Conservation (phyloP, 2,329 filamentous ascomycete species). For the Paraphaeosphaeria sporulosa region DNA sequence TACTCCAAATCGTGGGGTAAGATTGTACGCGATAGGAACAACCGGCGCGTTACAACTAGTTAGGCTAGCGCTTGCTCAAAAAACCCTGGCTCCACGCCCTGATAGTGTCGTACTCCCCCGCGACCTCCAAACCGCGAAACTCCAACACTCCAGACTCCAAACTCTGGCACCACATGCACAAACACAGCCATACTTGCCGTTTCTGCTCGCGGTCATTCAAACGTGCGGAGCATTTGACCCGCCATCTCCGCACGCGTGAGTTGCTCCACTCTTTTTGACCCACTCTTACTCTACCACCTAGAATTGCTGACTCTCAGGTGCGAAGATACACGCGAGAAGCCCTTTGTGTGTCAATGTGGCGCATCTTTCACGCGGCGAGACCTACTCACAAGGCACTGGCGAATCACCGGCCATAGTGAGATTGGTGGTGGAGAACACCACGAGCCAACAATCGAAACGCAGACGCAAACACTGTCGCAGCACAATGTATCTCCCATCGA, state of each 20-base stretch:
- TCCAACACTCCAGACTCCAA: constrained; percentile 18
- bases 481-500: constrained; percentile 6
- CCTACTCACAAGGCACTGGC: constrained; percentile 42
- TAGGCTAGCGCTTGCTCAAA: background rate
- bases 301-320: constrained; percentile 19
- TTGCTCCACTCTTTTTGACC: constrained; percentile 18
- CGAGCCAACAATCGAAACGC: constrained; percentile 3
- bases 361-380: constrained; percentile 38
- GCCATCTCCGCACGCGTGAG: constrained; percentile 42
- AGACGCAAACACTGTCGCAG: constrained; percentile 1
- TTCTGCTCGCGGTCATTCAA: constrained; percentile 40
- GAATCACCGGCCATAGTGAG: constrained; percentile 33
- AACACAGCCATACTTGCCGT: constrained; percentile 34
- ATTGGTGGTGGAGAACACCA: constrained; percentile 8
- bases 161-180: constrained; percentile 30
- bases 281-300: background rate
- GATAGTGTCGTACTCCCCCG: background rate
- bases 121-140: constrained; percentile 25
- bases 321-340: constrained; percentile 42
- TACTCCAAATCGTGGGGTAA: constrained; percentile 12
- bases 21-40: background rate
- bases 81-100: background rate
- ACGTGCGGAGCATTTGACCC: constrained; percentile 39
- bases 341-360: constrained; percentile 37
- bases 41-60: background rate